Conservation (phyloP, 768 basidiomycete genomes). For the Thelephora ganbajun region DNA sequence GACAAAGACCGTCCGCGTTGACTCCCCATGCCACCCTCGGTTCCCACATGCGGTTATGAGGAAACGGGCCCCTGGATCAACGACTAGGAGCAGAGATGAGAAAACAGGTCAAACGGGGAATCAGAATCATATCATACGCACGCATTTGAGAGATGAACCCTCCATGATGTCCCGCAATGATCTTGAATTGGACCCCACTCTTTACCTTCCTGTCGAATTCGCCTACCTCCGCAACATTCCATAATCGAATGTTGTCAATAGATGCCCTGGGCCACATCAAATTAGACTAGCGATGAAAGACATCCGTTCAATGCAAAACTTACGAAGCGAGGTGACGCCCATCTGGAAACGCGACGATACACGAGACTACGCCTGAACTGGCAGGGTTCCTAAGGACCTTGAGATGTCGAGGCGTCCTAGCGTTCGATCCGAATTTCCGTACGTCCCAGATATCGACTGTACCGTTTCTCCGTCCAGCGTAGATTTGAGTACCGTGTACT, state of each 20-base stretch:
- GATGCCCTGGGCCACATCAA: slow-evolving; percentile 48
- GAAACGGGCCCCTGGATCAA: slow-evolving; percentile 76
- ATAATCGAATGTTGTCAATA: slow-evolving; percentile 82
- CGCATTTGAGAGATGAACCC: slow-evolving; percentile 88
- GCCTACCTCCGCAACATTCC: slow-evolving; percentile 76
- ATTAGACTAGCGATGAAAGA: neutral
- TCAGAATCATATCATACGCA: slow-evolving; percentile 27
- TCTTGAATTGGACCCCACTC: slow-evolving; percentile 79
- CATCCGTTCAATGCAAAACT: slow-evolving; percentile 16
- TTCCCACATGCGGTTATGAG: slow-evolving; percentile 88
- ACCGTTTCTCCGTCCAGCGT: slow-evolving; percentile 83
- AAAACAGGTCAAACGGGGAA: slow-evolving; percentile 4
- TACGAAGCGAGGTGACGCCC: slow-evolving; percentile 86
- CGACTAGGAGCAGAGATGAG: slow-evolving; percentile 32
- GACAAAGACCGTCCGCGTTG: slow-evolving; percentile 79
- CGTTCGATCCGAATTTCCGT: slow-evolving; percentile 55
- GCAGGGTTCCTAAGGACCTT: slow-evolving; percentile 77
- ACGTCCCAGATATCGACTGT: slow-evolving; percentile 93
- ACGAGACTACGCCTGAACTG: slow-evolving; percentile 85
- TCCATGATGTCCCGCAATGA: slow-evolving; percentile 91
- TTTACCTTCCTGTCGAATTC: slow-evolving; percentile 54
- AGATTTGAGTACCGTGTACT: slow-evolving; percentile 72
- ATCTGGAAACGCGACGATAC: slow-evolving; percentile 85
- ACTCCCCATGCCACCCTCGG: slow-evolving; percentile 88
- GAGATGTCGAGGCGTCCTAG: slow-evolving; percentile 54